Percentiles rank a stretch among this genome's conserved stretches.
phyloP scores from a whole-genome alignment of 345 rosid species.

The Hibiscus tridactylites region DNA sequence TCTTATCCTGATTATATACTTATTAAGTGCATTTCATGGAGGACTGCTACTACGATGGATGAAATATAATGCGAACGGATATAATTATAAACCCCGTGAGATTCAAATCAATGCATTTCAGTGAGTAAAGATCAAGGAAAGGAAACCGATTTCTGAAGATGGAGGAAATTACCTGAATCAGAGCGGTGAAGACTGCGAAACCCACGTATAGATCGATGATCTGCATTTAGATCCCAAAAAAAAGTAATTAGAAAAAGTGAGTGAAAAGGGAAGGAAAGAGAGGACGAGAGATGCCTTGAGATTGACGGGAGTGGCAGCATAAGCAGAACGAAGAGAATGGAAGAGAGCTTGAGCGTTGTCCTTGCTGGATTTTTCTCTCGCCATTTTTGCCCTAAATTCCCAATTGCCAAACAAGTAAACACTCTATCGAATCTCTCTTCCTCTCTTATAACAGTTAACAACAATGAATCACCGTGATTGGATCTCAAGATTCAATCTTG shows the following conservation, averaged over 20 bases:
- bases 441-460: too few species aligned
- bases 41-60: background rate
- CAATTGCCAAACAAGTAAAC: background rate
- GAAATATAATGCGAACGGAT: background rate
- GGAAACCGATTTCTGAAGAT: background rate
- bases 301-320: conserved; percentile 57
- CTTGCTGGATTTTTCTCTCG: conserved; percentile 50
- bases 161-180: conserved; percentile 59
- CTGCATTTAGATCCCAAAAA: conserved; percentile 24
- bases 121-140: background rate
- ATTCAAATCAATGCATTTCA: background rate
- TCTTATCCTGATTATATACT: background rate
- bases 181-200: conserved; percentile 71
- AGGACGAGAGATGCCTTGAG: conserved; percentile 44
- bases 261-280: background rate
- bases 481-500: background rate
- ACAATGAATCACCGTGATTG: too few species aligned
- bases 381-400: conserved; percentile 31
- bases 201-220: conserved; percentile 82
- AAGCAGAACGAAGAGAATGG: conserved; percentile 68
- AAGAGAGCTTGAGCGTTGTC: conserved; percentile 72
- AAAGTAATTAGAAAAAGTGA: background rate
- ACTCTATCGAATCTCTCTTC: too few species aligned
- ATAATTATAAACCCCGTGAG: background rate
- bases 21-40: background rate